Percentiles rank a stretch among this genome's conserved stretches.
Conservation (phyloP, 306 rosid genomes). For the Gastrolobium villosum region DNA sequence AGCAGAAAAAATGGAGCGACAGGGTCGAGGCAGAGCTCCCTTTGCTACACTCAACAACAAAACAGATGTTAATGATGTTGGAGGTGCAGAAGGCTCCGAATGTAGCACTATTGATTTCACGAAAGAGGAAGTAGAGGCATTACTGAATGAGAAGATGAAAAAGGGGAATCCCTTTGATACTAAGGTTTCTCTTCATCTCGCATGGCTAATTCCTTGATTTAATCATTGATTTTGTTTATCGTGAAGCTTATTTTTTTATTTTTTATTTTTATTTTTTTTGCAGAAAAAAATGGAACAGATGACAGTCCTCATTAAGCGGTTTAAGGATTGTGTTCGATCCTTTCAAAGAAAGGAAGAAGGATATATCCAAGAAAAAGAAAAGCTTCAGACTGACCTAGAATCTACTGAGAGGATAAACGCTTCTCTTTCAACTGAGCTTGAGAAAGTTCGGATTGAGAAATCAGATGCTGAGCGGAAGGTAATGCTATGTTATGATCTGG, state of each 20-base stretch:
- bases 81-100: conserved; percentile 61
- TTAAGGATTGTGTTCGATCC: conserved; percentile 81
- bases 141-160: conserved; percentile 72
- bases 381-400: conserved; percentile 68
- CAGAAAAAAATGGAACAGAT: conserved; percentile 75
- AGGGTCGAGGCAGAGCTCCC: conserved; percentile 58
- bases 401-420: conserved; percentile 70
- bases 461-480: conserved; percentile 79
- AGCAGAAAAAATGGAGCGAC: conserved; percentile 56
- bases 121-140: conserved; percentile 71
- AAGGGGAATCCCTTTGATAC: conserved; percentile 67
- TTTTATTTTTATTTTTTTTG: conserved; percentile 27
- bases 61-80: conserved; percentile 48
- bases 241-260: neutral
- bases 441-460: conserved; percentile 72
- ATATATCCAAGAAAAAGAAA: conserved; percentile 67
- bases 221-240: neutral
- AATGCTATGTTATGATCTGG: conserved; percentile 12
- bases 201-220: neutral
- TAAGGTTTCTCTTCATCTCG: conserved; percentile 59
- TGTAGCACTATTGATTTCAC: conserved; percentile 69
- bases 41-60: conserved; percentile 55
- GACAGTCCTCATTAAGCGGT: conserved; percentile 67
- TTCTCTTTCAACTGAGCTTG: conserved; percentile 65
- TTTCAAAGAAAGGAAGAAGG: conserved; percentile 67